Evolutionary conservation across 2,329 filamentous ascomycete species (phyloP).

Genomic region (Fusarium miscanthi): DNA sequence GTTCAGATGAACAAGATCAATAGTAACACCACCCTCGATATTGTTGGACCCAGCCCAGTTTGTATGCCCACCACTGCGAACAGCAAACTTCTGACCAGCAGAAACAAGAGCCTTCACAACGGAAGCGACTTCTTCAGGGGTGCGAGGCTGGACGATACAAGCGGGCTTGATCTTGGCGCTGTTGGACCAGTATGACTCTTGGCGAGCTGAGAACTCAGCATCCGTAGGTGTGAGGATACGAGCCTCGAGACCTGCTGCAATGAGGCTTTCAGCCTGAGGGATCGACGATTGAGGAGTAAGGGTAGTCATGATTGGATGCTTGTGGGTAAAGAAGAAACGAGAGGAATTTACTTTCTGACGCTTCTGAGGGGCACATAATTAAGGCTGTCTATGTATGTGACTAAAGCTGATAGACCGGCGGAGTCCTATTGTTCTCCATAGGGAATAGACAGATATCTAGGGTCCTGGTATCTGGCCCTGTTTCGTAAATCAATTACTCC

Average conservation of each 20-base stretch:
- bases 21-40: conserved; percentile 11
- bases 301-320: conserved; percentile 8
- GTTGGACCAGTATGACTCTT: conserved; percentile 37
- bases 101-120: conserved; percentile 20
- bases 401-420: neutral
- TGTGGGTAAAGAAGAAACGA: neutral
- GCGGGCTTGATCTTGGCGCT: conserved; percentile 31
- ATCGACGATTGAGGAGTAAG: neutral
- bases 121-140: conserved; percentile 11
- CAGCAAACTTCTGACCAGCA: conserved; percentile 13
- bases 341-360: neutral
- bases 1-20: conserved; percentile 28
- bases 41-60: conserved; percentile 27
- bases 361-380: neutral
- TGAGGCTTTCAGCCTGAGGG: conserved; percentile 7
- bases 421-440: neutral
- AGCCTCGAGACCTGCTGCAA: conserved; percentile 21
- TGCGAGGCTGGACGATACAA: conserved; percentile 25
- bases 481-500: neutral
- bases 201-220: conserved; percentile 20
- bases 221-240: conserved; percentile 11
- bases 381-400: neutral
- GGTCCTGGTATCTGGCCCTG: neutral
- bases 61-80: conserved; percentile 20
- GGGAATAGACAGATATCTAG: neutral